Evolutionary conservation across 306 rosid species (phyloP), one percentile per base, ranked within the genome.

Genomic region (Cicer pinnatifidum): DNA sequence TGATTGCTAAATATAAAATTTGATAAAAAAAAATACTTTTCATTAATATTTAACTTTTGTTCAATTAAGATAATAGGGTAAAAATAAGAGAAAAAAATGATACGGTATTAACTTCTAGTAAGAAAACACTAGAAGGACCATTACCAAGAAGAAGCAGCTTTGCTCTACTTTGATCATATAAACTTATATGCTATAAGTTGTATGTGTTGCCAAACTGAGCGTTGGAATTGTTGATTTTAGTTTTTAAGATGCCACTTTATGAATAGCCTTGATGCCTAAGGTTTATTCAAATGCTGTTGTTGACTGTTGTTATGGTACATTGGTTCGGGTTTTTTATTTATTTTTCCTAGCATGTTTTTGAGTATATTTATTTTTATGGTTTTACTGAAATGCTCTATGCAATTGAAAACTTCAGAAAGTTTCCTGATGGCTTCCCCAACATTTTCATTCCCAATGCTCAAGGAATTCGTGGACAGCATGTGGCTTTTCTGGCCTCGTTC

Each of bases 371-470:
- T 20, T 67, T 12, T 19, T 40, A 54, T 76, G 54, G 15, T 16
- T 68, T 75, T 73, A 81, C 67, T 83, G 84, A 86, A 53, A 67
- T 68, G 39, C 45, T 75, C n/a, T 65, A 10, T 82, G 10, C 7
- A 72, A 75, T 75, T 83, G 81, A 60, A 68, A 74, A 69, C 77
- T 71, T 72, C 77, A 94, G 99, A 87, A 94, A 90, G 86, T 94
- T 94, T 72, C 96, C 88, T 54, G 99, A 91, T 72, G 97, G 99
- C 73, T 94, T 94, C 79, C 99, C 99, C 72, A 85, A 94, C 90
- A 86, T 94, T 72, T 94, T 94, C 89, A 94, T 94, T 67, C 99
- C 97, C 17, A 91, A 91, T 67, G 99, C 99, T 43, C 99, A 88
- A 65, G 88, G 95, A 46, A 90, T 94, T 78, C 99, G 99, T 1